Percentiles rank a stretch among this genome's conserved stretches.
Evolutionary conservation across 768 basidiomycete species (phyloP).

Genomic region (Lepiota venenata): DNA sequence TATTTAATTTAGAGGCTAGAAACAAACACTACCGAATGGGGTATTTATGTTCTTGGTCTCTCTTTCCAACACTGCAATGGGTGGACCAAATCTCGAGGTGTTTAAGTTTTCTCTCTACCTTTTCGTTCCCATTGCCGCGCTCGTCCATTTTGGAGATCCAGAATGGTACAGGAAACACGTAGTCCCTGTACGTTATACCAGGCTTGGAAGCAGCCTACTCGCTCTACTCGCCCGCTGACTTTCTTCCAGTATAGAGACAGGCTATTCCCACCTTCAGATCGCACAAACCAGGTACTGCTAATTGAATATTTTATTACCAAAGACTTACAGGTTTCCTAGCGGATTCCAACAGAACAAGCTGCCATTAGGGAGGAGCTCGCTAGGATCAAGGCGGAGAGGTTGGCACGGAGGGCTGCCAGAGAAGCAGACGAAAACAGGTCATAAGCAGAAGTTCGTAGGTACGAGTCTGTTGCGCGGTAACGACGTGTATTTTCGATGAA

Average conservation of each 20-base stretch:
- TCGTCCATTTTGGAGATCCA: slow-evolving; percentile 85
- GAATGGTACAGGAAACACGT: slow-evolving; percentile 82
- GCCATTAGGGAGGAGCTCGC: slow-evolving; percentile 67
- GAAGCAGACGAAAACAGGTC: slow-evolving; percentile 29
- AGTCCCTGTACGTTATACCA: slow-evolving; percentile 50
- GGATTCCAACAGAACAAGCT: slow-evolving; percentile 62
- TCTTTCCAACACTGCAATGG: slow-evolving; percentile 37
- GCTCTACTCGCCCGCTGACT: background rate
- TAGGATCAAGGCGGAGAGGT: slow-evolving; percentile 61
- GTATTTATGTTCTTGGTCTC: background rate
- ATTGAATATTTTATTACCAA: background rate
- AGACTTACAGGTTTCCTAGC: slow-evolving; percentile 28
- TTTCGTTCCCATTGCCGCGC: slow-evolving; percentile 76
- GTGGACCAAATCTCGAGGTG: slow-evolving; percentile 79
- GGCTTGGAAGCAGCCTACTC: background rate
- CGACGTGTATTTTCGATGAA: background rate
- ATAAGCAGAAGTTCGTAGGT: slow-evolving; percentile 16
- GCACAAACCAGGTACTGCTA: slow-evolving; percentile 43
- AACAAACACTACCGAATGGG: background rate
- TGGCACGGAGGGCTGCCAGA: slow-evolving; percentile 44
- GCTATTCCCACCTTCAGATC: slow-evolving; percentile 63
- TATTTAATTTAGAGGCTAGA: background rate
- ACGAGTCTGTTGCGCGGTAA: background rate
- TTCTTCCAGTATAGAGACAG: slow-evolving; percentile 61
- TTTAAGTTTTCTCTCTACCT: slow-evolving; percentile 90